Conservation (phyloP, 139 green algal genomes). For the Edaphochlamys debaryana region DNA sequence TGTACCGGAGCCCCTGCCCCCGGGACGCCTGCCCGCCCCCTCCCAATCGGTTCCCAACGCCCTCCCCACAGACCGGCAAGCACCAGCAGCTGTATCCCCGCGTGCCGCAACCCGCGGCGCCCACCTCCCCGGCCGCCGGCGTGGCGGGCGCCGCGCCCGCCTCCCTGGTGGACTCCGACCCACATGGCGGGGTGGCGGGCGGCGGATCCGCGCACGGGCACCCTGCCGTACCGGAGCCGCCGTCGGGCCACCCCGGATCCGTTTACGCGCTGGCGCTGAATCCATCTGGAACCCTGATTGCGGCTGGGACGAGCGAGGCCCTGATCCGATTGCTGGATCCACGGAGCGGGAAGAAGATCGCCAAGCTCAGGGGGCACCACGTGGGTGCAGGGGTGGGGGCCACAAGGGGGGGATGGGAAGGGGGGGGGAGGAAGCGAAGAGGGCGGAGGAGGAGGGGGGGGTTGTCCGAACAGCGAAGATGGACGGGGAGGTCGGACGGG, state of each 20-base stretch:
- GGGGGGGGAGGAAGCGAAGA: too few relatives aligned
- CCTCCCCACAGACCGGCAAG: slow-evolving; percentile 29
- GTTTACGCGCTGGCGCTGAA: slow-evolving; percentile 88
- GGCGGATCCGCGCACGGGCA: slow-evolving; percentile 14
- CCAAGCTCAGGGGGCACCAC: slow-evolving; percentile 65
- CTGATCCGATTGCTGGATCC: slow-evolving; percentile 75
- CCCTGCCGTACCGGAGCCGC: background rate
- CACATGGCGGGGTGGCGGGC: too few relatives aligned
- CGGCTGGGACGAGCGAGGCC: slow-evolving; percentile 72
- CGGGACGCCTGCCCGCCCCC: too few relatives aligned
- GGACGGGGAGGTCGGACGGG: too few relatives aligned
- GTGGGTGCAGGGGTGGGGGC: background rate
- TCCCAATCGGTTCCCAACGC: too few relatives aligned
- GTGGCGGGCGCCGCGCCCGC: background rate
- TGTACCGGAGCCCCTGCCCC: too few relatives aligned
- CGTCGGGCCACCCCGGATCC: slow-evolving; percentile 59
- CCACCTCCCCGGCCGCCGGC: background rate
- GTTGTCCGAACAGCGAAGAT: too few relatives aligned
- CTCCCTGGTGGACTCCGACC: too few relatives aligned
- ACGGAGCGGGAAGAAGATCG: slow-evolving; percentile 66
- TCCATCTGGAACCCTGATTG: slow-evolving; percentile 68
- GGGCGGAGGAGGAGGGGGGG: too few relatives aligned
- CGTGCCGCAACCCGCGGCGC: background rate
- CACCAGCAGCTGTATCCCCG: slow-evolving; percentile 31
- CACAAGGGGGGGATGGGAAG: background rate